phyloP scores from a whole-genome alignment of 495 filamentous ascomycete genomes.

The Tricharina praecox region DNA sequence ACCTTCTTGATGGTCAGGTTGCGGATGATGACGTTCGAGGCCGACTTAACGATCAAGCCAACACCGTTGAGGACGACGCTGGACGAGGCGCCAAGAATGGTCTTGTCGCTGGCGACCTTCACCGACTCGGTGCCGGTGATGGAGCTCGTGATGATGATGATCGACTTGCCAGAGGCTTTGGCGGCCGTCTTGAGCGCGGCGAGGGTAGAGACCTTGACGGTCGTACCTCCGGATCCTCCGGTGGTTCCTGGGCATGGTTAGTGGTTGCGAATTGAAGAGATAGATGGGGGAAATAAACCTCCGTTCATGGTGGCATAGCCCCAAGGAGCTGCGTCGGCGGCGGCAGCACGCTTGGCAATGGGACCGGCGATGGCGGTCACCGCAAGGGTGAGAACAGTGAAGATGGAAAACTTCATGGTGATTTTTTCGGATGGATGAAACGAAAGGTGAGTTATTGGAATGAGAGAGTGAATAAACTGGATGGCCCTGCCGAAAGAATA shows the following conservation, averaged over 20 bases:
- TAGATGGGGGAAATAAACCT: constrained; percentile 4
- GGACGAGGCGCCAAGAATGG: constrained; percentile 34
- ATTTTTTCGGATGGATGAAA: not conserved
- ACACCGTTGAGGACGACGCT: constrained; percentile 31
- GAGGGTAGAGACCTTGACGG: constrained; percentile 41
- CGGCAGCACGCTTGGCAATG: constrained; percentile 25
- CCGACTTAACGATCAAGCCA: constrained; percentile 33
- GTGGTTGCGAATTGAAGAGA: constrained; percentile 23
- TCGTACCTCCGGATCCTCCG: constrained; percentile 43
- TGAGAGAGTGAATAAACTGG: not conserved
- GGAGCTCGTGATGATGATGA: constrained; percentile 34
- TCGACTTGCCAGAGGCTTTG: constrained; percentile 29
- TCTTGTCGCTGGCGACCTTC: constrained; percentile 38
- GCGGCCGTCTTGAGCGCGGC: constrained; percentile 37
- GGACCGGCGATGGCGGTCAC: constrained; percentile 7
- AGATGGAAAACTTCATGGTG: constrained; percentile 16
- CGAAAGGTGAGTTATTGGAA: not conserved
- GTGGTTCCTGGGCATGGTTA: constrained; percentile 36
- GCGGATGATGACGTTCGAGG: constrained; percentile 43
- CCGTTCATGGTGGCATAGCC: constrained; percentile 28
- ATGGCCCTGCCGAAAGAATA: not conserved
- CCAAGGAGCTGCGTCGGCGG: constrained; percentile 25
- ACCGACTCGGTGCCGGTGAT: constrained; percentile 33
- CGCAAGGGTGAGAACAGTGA: constrained; percentile 10
- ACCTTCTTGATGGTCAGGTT: constrained; percentile 47